These are phyloP conservation scores for Vitis riparia DNA, from an alignment of 164 flowering plant species.

Conservation along the genomic window DNA sequence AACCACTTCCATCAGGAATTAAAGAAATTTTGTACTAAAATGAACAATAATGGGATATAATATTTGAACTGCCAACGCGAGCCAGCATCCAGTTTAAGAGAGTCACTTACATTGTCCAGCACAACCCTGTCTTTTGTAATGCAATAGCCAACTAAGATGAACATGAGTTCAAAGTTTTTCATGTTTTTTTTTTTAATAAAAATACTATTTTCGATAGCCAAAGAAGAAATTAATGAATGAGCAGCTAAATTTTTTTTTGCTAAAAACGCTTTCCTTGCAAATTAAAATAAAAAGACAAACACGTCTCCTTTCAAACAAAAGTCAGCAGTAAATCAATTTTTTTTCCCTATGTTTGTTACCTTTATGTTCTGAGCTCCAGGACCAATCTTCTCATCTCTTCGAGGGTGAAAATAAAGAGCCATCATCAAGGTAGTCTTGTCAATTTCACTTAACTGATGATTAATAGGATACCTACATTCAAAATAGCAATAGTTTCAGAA, in stretches of 20 bases:
- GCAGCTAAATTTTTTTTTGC: no score
- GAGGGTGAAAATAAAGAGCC: constrained; percentile 78
- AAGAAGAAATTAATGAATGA: no score
- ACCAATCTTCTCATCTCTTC: constrained; percentile 59
- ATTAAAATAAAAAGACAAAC: background rate
- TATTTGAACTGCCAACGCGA: background rate
- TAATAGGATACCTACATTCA: constrained; percentile 51
- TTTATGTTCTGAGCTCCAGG: constrained; percentile 59
- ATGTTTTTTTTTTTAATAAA: no score
- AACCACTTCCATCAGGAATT: background rate
- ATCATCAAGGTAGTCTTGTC: constrained; percentile 49
- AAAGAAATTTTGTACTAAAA: background rate
- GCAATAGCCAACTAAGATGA: background rate
- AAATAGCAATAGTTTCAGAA: background rate
- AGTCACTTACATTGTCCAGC: background rate
- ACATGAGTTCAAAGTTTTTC: no score
- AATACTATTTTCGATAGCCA: no score
- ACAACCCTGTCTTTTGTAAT: background rate
- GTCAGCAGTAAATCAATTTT: background rate
- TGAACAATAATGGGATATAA: background rate
- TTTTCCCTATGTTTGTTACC: constrained; percentile 34
- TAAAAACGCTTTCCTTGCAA: background rate
- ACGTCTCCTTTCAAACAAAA: background rate
- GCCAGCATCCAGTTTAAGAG: no score
- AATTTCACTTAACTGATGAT: constrained; percentile 39